Evolutionary conservation across 345 rosid species (phyloP).

Genomic region (Eucalyptus cladocalyx): DNA sequence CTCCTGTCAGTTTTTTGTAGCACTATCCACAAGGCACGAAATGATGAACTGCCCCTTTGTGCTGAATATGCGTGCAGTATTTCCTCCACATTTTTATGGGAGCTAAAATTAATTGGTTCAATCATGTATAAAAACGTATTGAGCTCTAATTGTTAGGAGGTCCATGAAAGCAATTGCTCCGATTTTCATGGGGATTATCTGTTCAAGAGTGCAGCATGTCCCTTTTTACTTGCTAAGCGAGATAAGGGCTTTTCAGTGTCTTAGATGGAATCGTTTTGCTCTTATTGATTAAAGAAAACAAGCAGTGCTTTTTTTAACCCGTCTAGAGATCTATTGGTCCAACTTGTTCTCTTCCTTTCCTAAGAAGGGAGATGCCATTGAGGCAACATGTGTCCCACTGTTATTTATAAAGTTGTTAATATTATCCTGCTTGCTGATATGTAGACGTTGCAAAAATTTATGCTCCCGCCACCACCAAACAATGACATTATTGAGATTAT

Average conservation of each 20-base stretch:
- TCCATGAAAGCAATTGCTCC: background rate
- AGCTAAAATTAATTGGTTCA: background rate
- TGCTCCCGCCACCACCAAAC: constrained; percentile 71
- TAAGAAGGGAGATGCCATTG: background rate
- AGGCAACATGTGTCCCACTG: background rate
- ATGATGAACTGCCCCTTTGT: background rate
- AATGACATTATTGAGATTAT: too few relatives aligned
- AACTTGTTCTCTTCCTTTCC: background rate
- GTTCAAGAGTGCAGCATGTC: background rate
- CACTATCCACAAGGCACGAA: background rate
- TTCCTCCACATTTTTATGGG: background rate
- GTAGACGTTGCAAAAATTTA: constrained; percentile 57
- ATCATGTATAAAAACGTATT: background rate
- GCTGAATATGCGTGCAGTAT: background rate
- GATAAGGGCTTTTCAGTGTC: background rate
- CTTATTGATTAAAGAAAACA: background rate
- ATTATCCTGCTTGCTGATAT: background rate
- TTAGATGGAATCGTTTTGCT: background rate
- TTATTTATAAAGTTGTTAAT: background rate
- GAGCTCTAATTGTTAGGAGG: background rate
- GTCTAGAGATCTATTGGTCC: background rate
- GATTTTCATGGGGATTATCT: background rate
- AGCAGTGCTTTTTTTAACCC: rapidly evolving
- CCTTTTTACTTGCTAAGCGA: background rate
- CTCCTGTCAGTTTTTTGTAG: too few relatives aligned